Evolutionary conservation across 2,329 filamentous ascomycete genomes (phyloP).

Genomic region (Bipolaris zeicola): DNA sequence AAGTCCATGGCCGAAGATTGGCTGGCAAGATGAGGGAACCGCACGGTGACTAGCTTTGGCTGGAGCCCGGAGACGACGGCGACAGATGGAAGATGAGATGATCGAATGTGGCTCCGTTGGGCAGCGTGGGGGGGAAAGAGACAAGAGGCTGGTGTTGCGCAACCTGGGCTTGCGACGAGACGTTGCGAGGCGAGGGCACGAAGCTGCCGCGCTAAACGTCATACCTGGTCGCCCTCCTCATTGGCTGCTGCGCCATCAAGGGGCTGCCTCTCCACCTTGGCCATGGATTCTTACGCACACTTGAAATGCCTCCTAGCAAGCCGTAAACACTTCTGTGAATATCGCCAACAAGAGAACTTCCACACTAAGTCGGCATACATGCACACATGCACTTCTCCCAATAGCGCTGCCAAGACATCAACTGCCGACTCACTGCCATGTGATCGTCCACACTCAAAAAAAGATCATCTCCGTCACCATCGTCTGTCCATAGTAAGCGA

Average conservation of each 20-base stretch:
- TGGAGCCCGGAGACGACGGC: background rate
- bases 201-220: slow-evolving; percentile 18
- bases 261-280: slow-evolving; percentile 2
- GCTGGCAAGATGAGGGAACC: slow-evolving; percentile 41
- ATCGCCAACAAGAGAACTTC: too few relatives aligned
- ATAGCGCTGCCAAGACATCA: background rate
- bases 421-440: background rate
- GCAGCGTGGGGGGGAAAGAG: slow-evolving; percentile 7
- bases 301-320: too few relatives aligned
- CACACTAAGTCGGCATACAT: too few relatives aligned
- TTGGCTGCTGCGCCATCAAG: slow-evolving; percentile 11
- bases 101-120: background rate
- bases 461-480: background rate
- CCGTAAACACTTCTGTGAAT: too few relatives aligned
- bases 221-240: slow-evolving; percentile 10
- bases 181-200: slow-evolving; percentile 9
- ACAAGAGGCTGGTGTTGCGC: slow-evolving; percentile 19
- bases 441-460: background rate
- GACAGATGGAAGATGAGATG: slow-evolving; percentile 10
- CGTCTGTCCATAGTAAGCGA: background rate
- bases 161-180: slow-evolving; percentile 15
- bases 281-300: background rate
- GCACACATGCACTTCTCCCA: too few relatives aligned
- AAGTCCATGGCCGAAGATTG: slow-evolving; percentile 71
- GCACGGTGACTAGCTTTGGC: slow-evolving; percentile 35